These are phyloP conservation scores for Gnomoniopsis smithogilvyi DNA, from an alignment of 2,329 filamentous ascomycete species.

Conservation along the genomic window DNA sequence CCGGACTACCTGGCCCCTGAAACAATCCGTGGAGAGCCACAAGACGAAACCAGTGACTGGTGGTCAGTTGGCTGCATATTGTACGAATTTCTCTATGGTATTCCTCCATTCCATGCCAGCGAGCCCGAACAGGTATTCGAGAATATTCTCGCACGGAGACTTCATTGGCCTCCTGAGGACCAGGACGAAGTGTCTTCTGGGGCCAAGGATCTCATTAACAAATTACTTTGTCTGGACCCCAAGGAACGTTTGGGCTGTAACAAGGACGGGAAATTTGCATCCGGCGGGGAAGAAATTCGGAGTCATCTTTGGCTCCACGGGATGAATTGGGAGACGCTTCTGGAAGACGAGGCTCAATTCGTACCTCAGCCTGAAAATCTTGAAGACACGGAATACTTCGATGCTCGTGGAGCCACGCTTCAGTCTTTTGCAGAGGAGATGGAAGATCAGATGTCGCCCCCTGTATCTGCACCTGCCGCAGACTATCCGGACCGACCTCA, in stretches of 20 bases:
- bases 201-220: constrained; percentile 93
- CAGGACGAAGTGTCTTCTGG: constrained; percentile 80
- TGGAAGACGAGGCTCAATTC: constrained; percentile 96
- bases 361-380: constrained; percentile 89
- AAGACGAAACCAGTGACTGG: constrained; percentile 99
- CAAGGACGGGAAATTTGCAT: constrained; percentile 73
- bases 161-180: constrained; percentile 86
- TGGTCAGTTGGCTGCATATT: constrained; percentile 99
- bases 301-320: constrained; percentile 85
- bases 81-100: constrained; percentile 92
- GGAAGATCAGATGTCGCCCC: constrained; percentile 80
- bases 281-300: constrained; percentile 87
- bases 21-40: constrained; percentile 90
- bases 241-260: constrained; percentile 82
- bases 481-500: constrained; percentile 89
- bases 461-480: constrained; percentile 63
- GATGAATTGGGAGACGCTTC: constrained; percentile 82
- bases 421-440: constrained; percentile 93
- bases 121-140: constrained; percentile 95
- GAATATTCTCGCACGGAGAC: constrained; percentile 85
- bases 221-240: constrained; percentile 81
- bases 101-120: constrained; percentile 86
- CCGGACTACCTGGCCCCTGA: constrained; percentile 96
- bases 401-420: constrained; percentile 83
- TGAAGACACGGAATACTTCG: constrained; percentile 98